Evolutionary conservation across 1,284 basidiomycete species (phyloP).

Genomic region (Ustilago nuda): DNA sequence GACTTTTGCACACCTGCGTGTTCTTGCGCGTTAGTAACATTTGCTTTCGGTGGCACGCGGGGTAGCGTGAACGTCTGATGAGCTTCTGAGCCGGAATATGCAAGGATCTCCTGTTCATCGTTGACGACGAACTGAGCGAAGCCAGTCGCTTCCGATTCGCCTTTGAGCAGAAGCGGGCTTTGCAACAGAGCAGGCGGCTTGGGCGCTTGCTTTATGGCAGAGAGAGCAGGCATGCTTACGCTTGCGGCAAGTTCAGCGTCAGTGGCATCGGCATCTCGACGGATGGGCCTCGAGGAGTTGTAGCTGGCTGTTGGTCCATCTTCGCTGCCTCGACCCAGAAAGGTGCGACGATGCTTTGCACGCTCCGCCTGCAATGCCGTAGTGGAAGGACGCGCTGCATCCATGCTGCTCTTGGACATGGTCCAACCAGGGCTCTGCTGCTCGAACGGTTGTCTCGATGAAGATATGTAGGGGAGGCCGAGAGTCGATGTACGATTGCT

Average conservation of each 20-base stretch:
- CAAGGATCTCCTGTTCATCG: conserved; percentile 30
- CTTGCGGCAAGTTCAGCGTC: conserved; percentile 9
- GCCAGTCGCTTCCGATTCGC: conserved; percentile 28
- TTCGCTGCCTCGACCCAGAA: conserved; percentile 20
- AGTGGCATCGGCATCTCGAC: conserved; percentile 9
- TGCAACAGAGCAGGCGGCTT: conserved; percentile 25
- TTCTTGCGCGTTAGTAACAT: not conserved
- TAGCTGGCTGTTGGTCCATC: conserved; percentile 17
- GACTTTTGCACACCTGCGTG: conserved; percentile 13
- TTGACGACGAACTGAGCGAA: conserved; percentile 30
- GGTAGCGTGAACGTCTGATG: conserved; percentile 16
- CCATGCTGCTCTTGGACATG: conserved; percentile 14
- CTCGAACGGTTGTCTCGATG: conserved; percentile 23
- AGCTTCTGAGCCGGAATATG: conserved; percentile 21
- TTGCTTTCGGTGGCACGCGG: not conserved
- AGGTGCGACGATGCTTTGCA: conserved; percentile 30
- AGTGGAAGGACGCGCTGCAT: conserved; percentile 6
- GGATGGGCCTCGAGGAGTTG: conserved; percentile 43
- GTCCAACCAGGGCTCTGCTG: conserved; percentile 35
- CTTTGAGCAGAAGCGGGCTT: conserved; percentile 38
- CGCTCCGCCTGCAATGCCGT: conserved; percentile 18
- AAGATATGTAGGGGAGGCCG: conserved; percentile 39
- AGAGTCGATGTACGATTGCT: conserved; percentile 19
- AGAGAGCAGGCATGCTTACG: conserved; percentile 26
- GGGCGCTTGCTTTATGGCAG: conserved; percentile 7